phyloP scores from a whole-genome alignment of 225 moss, liverwort and hornwort genomes.

The Pseudisothecium myosuroides region DNA sequence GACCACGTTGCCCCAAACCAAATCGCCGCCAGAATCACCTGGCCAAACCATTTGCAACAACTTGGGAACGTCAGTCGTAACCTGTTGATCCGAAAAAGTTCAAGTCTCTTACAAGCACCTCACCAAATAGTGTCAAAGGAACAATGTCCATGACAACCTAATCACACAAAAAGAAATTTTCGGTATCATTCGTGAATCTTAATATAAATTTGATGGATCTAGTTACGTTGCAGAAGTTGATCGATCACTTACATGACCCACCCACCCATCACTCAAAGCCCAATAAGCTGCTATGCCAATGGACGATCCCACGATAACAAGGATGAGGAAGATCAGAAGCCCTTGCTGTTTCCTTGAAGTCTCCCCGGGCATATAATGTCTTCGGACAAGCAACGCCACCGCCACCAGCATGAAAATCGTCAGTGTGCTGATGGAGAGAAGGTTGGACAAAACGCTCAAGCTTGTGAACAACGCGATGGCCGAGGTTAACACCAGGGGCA shows the following conservation, averaged over 20 bases:
- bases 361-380: conserved; percentile 2
- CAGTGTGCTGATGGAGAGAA: conserved; percentile 12
- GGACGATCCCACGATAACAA: conserved; percentile 3
- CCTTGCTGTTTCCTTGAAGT: background rate
- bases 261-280: conserved; percentile 20
- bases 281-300: conserved; percentile 14
- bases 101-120: background rate
- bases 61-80: background rate
- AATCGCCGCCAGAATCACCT: background rate
- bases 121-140: background rate
- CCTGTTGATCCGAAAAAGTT: background rate
- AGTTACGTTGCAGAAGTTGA: background rate
- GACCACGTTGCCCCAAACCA: conserved; percentile 16
- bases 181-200: background rate
- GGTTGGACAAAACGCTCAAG: background rate
- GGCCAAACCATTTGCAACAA: background rate
- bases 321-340: conserved; percentile 6
- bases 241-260: background rate
- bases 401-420: conserved; percentile 30
- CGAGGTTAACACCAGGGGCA: background rate
- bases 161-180: background rate
- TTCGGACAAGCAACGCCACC: conserved; percentile 10
- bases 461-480: conserved; percentile 23
- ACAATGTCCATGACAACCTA: background rate
- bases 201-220: background rate